Evolutionary conservation across 306 rosid genomes (phyloP).

Genomic region (Glycine tomentella): DNA sequence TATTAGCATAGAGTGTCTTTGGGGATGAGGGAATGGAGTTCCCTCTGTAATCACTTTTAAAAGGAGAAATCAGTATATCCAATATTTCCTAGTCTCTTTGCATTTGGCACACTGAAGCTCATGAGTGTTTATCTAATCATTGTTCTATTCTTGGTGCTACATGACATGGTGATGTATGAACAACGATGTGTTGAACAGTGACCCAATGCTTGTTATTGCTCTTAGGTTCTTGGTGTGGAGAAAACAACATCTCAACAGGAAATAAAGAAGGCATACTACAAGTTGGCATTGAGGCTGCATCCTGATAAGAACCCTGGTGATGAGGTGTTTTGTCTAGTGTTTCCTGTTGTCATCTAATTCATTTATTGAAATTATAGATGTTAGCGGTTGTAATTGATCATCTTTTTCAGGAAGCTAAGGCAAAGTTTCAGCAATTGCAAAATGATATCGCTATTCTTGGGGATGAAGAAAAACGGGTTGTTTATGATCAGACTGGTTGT

Average conservation of each 20-base stretch:
- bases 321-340: slow-evolving; percentile 58
- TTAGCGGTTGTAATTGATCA: slow-evolving; percentile 15
- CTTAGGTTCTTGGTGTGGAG: slow-evolving; percentile 63
- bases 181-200: slow-evolving; percentile 19
- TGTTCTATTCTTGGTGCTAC: slow-evolving; percentile 10
- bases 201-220: slow-evolving; percentile 18
- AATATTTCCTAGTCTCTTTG: background rate
- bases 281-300: slow-evolving; percentile 87
- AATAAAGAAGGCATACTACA: slow-evolving; percentile 90
- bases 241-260: slow-evolving; percentile 87
- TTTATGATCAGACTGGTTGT: slow-evolving; percentile 82
- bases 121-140: background rate
- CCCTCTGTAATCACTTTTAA: background rate
- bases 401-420: slow-evolving; percentile 71
- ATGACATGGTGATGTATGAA: background rate
- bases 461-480: slow-evolving; percentile 74
- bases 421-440: slow-evolving; percentile 83
- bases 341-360: background rate
- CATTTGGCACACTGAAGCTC: slow-evolving; percentile 19
- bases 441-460: slow-evolving; percentile 80
- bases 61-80: background rate
- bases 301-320: slow-evolving; percentile 92
- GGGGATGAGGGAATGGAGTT: background rate
- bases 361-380: background rate
- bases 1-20: background rate